A percentile compares a stretch with the other conserved stretches of the same genome.
phyloP scores from a whole-genome alignment of 2,329 filamentous ascomycete species.

The Apiospora marii region DNA sequence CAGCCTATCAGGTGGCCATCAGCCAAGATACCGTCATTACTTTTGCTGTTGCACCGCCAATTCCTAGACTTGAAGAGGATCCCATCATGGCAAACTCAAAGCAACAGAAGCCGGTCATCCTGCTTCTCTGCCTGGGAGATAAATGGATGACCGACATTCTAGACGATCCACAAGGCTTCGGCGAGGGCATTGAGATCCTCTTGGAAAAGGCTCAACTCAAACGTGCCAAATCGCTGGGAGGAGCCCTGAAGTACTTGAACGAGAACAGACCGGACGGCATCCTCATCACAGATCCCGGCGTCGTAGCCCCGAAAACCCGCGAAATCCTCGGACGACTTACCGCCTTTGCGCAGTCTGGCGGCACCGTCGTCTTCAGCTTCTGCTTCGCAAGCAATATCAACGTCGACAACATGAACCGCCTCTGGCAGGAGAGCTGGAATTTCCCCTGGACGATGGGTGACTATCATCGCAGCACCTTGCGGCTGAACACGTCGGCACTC shows the following conservation, averaged over 20 bases:
- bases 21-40: too few relatives aligned
- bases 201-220: neutral
- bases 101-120: neutral
- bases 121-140: neutral
- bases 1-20: too few relatives aligned
- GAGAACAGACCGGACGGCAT: neutral
- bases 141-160: neutral
- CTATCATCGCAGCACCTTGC: neutral
- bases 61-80: neutral
- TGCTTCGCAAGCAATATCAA: neutral
- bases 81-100: neutral
- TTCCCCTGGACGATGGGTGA: neutral
- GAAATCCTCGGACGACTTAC: neutral
- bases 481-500: neutral
- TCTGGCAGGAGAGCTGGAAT: neutral
- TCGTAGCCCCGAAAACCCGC: neutral
- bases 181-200: neutral
- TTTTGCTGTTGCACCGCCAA: too few relatives aligned
- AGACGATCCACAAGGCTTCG: neutral
- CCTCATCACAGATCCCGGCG: neutral
- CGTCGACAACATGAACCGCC: neutral
- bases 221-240: neutral
- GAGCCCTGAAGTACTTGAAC: neutral
- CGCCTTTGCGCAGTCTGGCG: neutral
- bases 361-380: slow-evolving; percentile 13